Percentiles rank a stretch among this genome's conserved stretches.
Conservation (phyloP, 139 green algal genomes). For the Volvox africanus region DNA sequence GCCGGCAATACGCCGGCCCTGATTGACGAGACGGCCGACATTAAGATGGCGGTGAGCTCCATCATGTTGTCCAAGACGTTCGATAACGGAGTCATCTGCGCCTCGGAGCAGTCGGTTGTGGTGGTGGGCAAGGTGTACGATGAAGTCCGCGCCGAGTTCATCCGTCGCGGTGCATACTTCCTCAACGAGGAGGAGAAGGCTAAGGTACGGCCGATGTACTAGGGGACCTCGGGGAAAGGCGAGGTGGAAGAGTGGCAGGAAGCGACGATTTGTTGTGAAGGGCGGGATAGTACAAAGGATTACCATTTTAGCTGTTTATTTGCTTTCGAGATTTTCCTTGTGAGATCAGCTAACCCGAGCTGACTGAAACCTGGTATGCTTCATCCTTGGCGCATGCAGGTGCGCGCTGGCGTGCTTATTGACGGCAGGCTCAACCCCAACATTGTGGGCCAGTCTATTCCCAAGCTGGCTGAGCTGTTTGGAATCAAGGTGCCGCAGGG, state of each 20-base stretch:
- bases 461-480: conserved; percentile 73
- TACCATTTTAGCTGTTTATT: too few relatives aligned
- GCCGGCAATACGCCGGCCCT: conserved; percentile 81
- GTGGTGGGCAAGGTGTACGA: conserved; percentile 71
- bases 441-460: conserved; percentile 75
- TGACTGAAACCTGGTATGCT: too few relatives aligned
- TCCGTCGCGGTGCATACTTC: conserved; percentile 72
- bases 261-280: too few relatives aligned
- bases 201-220: too few relatives aligned
- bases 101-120: conserved; percentile 78
- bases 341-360: too few relatives aligned
- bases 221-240: too few relatives aligned
- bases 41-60: conserved; percentile 68
- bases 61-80: conserved; percentile 79
- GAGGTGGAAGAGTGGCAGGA: too few relatives aligned
- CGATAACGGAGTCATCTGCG: conserved; percentile 83
- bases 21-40: conserved; percentile 76
- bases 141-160: conserved; percentile 63
- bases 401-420: conserved; percentile 65
- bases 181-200: conserved; percentile 71
- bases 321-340: too few relatives aligned
- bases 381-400: conserved; percentile 38
- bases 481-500: conserved; percentile 70
- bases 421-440: conserved; percentile 74
- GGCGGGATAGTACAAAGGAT: too few relatives aligned